Evolutionary conservation across 805 yeast genomes (phyloP), one percentile per base, ranked within the genome.

Genomic region (Candida piceae): DNA sequence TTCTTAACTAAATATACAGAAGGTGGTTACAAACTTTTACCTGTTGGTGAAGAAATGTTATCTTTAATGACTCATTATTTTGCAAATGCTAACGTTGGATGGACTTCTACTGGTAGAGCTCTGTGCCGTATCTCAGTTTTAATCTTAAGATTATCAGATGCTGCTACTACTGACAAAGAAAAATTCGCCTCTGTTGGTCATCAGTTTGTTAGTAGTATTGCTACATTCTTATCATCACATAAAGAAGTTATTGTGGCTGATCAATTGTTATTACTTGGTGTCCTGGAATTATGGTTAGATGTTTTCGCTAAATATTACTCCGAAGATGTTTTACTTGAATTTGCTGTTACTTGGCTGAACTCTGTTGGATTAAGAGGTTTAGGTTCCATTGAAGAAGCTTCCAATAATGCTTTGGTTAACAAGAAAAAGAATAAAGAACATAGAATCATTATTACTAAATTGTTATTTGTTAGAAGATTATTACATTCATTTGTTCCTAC

Each of bases 101-200:
- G 88, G 87, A 76, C 66, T 53, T 67, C 76, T 25, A 65, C 74
- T 31, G 79, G 84, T 4, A 67, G 86, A 51, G 74, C 84, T 0
- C 59, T 78, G 28, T 80, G 86, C 48, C 70, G 88, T 34, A 67
- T 76, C 8, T 67, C 76, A 15, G 67, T 76, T 4, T 60, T 77
- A 32, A 49, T 82, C 29, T 52, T 80, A 35, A 70, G 69, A 41
- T 39, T 72, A 5, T 58, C 75, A 2, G 52, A 60, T 4, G 34
- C 27, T 5, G 44, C 48, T 18, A 35, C 41, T 3, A 25, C 21
- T 2, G 38, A 46, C 25, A 10, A 21, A 1, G n/a, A 25, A 3
- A 25, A 33, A 4, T 56, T 55, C 20, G 38, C 39, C 7, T 22
- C 33, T 15, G 25, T 34, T 0, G 59, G 67, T 45, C 44, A 49